Percentiles rank a stretch among this genome's conserved stretches.
Evolutionary conservation across 2,329 filamentous ascomycete species (phyloP).

Genomic region (Samsoniella hepiali): DNA sequence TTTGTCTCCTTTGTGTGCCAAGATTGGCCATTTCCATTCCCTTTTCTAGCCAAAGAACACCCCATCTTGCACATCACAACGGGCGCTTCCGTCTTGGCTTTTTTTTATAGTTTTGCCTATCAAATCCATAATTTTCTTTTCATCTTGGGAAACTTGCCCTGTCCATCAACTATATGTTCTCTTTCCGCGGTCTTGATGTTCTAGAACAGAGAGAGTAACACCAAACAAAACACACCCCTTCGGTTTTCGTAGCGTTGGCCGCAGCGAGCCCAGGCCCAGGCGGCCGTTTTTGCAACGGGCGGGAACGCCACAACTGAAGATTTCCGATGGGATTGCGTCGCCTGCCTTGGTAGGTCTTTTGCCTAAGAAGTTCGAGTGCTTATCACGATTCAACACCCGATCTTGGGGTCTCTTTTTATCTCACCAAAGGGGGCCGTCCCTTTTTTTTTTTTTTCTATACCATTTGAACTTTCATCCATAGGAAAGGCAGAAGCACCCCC

Average conservation of each 20-base stretch:
- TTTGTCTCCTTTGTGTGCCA: not conserved
- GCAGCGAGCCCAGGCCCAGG: not conserved
- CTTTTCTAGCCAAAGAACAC: not conserved
- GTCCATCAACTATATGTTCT: too few relatives aligned
- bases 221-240: not conserved
- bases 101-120: slow-evolving; percentile 14
- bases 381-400: too few relatives aligned
- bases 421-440: too few relatives aligned
- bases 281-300: slow-evolving; percentile 13
- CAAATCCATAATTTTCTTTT: not conserved
- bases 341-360: not conserved
- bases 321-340: slow-evolving; percentile 13
- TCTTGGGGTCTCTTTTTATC: too few relatives aligned
- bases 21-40: slow-evolving; percentile 10
- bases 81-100: slow-evolving; percentile 17
- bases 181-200: too few relatives aligned
- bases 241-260: not conserved
- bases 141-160: not conserved
- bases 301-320: slow-evolving; percentile 14
- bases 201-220: not conserved
- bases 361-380: too few relatives aligned
- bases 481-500: too few relatives aligned
- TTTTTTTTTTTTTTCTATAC: not conserved
- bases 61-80: slow-evolving; percentile 12
- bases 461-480: not conserved